These are phyloP conservation scores for Myotisia sp. DNA, from an alignment of 2,329 filamentous ascomycete species.

Conservation along the genomic window DNA sequence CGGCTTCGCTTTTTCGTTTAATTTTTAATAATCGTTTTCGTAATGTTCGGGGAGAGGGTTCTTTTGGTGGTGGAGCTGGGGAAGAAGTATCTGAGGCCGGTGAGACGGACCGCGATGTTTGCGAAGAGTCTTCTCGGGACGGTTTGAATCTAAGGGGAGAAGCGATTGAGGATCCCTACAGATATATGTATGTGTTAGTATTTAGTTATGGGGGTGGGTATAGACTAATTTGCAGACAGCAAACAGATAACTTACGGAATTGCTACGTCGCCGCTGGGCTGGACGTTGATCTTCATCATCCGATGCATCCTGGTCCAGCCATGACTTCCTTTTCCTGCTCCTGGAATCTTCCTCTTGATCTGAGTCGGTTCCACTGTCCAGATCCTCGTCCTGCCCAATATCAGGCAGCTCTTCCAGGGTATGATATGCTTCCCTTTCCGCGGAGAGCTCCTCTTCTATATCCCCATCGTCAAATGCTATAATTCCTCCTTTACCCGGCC, in stretches of 20 bases:
- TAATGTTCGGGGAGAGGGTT: conserved; percentile 56
- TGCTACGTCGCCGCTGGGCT: conserved; percentile 67
- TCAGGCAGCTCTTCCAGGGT: conserved; percentile 85
- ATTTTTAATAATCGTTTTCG: conserved; percentile 60
- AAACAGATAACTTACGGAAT: conserved; percentile 47
- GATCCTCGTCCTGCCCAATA: conserved; percentile 54
- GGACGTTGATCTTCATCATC: conserved; percentile 59
- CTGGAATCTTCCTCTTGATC: conserved; percentile 30
- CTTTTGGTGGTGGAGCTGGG: conserved; percentile 35
- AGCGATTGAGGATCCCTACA: conserved; percentile 28
- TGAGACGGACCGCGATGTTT: conserved; percentile 34
- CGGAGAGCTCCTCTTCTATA: conserved; percentile 64
- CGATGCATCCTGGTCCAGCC: conserved; percentile 47
- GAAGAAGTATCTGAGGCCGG: conserved; percentile 28
- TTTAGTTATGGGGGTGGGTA: too few relatives aligned
- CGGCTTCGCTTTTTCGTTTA: conserved; percentile 59
- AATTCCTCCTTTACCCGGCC: conserved; percentile 68
- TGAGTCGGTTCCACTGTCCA: conserved; percentile 44
- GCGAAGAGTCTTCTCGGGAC: conserved; percentile 28
- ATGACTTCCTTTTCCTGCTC: conserved; percentile 61
- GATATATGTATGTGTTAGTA: too few relatives aligned
- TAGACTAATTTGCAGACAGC: neutral
- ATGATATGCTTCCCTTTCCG: conserved; percentile 68
- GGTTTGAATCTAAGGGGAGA: conserved; percentile 30
- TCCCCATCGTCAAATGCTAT: conserved; percentile 94